These are phyloP conservation scores for Wilcoxina mikolae DNA, from an alignment of 495 filamentous ascomycete genomes.

Conservation along the genomic window DNA sequence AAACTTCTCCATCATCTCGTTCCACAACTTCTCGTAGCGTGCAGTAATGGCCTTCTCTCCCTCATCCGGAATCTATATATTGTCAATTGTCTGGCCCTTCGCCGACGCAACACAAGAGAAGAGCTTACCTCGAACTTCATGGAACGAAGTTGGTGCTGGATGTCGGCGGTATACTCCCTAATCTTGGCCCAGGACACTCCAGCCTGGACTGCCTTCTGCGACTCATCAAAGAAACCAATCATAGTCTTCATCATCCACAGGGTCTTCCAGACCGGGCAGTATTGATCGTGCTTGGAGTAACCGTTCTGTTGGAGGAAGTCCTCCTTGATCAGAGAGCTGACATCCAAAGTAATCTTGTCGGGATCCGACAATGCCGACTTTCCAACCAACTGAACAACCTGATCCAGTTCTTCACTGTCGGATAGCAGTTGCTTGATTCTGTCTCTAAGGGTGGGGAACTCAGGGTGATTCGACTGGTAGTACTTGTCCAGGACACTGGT, in stretches of 20 bases:
- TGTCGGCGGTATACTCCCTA: conserved; percentile 71
- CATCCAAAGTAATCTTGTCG: conserved; percentile 96
- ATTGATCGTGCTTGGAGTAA: conserved; percentile 97
- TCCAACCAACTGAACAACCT: conserved; percentile 96
- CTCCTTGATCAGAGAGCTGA: conserved; percentile 85
- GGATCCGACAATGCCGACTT: conserved; percentile 91
- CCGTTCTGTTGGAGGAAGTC: conserved; percentile 99
- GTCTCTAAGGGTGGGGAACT: conserved; percentile 85
- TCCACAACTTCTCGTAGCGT: conserved; percentile 79
- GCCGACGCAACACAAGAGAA: background rate
- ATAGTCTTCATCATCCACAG: conserved; percentile 99
- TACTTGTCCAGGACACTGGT: conserved; percentile 70
- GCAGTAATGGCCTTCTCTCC: conserved; percentile 23
- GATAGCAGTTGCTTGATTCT: conserved; percentile 82
- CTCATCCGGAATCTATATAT: conserved; percentile 27
- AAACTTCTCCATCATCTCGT: conserved; percentile 90
- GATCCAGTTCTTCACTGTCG: conserved; percentile 91
- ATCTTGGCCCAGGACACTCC: conserved; percentile 86
- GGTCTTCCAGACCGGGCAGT: conserved; percentile 98
- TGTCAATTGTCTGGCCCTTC: background rate
- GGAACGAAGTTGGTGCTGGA: conserved; percentile 63
- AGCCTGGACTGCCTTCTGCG: conserved; percentile 83
- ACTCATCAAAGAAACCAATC: conserved; percentile 94
- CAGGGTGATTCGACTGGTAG: conserved; percentile 83
- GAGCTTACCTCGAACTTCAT: conserved; percentile 86